Evolutionary conservation across 2,329 filamentous ascomycete genomes (phyloP), one percentile per base, ranked within the genome.

Genomic region (Stagonosporopsis chrysanthemi): DNA sequence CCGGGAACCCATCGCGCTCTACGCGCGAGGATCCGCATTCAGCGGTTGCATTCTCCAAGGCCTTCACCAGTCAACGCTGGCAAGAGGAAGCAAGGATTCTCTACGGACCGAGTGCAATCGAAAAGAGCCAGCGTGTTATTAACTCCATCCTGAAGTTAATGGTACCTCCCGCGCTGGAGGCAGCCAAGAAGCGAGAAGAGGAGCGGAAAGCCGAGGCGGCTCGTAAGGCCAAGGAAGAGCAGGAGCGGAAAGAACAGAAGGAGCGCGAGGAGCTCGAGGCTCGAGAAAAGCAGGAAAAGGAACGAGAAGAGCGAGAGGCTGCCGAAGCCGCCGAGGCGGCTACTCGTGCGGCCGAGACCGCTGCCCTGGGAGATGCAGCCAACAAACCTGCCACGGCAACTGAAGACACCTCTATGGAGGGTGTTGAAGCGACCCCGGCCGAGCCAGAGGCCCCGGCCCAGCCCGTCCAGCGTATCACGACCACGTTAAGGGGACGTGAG

Each of bases 1-100:
- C 77, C 4, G 59, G 52, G 2, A 66, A 71, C 41, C 57, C 71
- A 47, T 65, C 71, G 24, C 72, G 75, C 33, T 68, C 35, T 75
- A 79, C 62, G 78, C 83, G 68, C 42, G 75, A 77, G 58, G 89
- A 91, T 55, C 89, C 89, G 12, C 82, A 86, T n/a, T 88, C 90
- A 65, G 89, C 91, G 12, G 88, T 93, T 24, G 81, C 87, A 2
- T 98, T 98, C 74, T 80, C 83, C 19, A 83, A 91, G 8, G 85
- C 87, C 35, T 82, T 86, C 8, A 98, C 95, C 1, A 81, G 84
- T 52, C 83, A 84, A 50, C 88, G 95, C 60, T 99, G 96, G 89
- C 86, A 90, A 71, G 92, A 97, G 71, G 96, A 98, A 75, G 89
- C 92, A 8, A 88, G 89, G 62, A 88, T 99, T 75, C 83, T 98